A percentile compares a stretch with the other conserved stretches of the same genome.
Conservation (phyloP, 2,329 filamentous ascomycete genomes). For the Parafenestella ontariensis region DNA sequence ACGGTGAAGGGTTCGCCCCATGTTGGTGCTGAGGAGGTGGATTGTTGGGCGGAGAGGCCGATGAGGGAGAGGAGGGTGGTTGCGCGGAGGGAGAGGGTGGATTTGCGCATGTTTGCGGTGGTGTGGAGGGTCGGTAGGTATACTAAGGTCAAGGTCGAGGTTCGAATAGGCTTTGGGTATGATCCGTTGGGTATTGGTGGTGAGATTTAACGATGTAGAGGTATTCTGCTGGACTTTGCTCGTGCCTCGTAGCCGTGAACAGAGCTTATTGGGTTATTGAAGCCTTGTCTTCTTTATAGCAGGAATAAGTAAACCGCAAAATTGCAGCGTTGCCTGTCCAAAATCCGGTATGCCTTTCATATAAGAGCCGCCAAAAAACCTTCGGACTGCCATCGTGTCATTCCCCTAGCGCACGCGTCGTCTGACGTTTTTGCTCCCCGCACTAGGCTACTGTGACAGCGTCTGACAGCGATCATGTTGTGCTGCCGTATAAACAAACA, state of each 20-base stretch:
- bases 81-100: constrained; percentile 7
- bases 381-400: background rate
- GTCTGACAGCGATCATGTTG: background rate
- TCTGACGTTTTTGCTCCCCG: constrained; percentile 1
- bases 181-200: no score
- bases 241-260: background rate
- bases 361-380: background rate
- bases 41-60: constrained; percentile 13
- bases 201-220: no score
- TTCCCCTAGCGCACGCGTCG: background rate
- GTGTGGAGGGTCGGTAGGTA: no score
- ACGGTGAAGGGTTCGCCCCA: constrained; percentile 26
- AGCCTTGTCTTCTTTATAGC: background rate
- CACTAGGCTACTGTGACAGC: no score
- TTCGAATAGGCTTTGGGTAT: no score
- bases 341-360: background rate
- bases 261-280: background rate
- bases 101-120: constrained; percentile 17
- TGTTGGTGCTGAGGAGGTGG: constrained; percentile 14
- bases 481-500: background rate
- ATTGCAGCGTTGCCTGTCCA: background rate
- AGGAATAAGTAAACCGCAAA: background rate
- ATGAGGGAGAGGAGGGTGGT: constrained; percentile 21
- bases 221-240: background rate
- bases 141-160: background rate